phyloP scores from a whole-genome alignment of 1,139 yeast genomes.

The Taphrina confusa region DNA sequence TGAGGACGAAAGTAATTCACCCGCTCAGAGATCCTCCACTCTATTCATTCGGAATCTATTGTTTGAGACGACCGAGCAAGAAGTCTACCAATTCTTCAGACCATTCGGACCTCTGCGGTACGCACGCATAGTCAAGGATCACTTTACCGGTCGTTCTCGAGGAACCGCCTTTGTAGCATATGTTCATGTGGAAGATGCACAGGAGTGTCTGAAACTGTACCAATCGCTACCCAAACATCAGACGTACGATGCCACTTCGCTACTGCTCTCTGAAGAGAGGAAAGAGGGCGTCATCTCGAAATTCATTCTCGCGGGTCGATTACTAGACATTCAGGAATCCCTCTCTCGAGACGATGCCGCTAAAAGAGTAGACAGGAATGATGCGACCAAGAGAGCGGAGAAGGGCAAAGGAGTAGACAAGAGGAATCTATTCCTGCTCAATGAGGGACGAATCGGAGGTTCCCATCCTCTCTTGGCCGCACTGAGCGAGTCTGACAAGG shows the following conservation, averaged over 20 bases:
- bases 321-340: slow-evolving; percentile 77
- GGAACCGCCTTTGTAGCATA: slow-evolving; percentile 98
- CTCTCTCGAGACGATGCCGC: slow-evolving; percentile 87
- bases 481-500: slow-evolving; percentile 72
- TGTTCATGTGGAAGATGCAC: slow-evolving; percentile 59
- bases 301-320: slow-evolving; percentile 90
- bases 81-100: slow-evolving; percentile 72
- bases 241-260: slow-evolving; percentile 53
- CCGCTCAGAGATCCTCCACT: slow-evolving; percentile 47
- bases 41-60: slow-evolving; percentile 91
- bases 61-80: slow-evolving; percentile 84
- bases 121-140: slow-evolving; percentile 91
- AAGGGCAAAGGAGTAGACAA: slow-evolving; percentile 86
- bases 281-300: slow-evolving; percentile 57
- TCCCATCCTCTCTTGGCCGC: slow-evolving; percentile 75
- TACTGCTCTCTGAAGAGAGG: slow-evolving; percentile 80
- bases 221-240: slow-evolving; percentile 54
- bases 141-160: slow-evolving; percentile 77
- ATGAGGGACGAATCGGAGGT: slow-evolving; percentile 88
- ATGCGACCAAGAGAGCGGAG: slow-evolving; percentile 68
- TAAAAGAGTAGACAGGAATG: slow-evolving; percentile 69
- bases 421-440: slow-evolving; percentile 78
- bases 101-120: slow-evolving; percentile 86
- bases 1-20: slow-evolving; percentile 47
- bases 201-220: slow-evolving; percentile 71